A percentile compares a stretch with the other conserved stretches of the same genome.
Conservation (phyloP, 2,329 filamentous ascomycete genomes). For the Sclerotinia minor region DNA sequence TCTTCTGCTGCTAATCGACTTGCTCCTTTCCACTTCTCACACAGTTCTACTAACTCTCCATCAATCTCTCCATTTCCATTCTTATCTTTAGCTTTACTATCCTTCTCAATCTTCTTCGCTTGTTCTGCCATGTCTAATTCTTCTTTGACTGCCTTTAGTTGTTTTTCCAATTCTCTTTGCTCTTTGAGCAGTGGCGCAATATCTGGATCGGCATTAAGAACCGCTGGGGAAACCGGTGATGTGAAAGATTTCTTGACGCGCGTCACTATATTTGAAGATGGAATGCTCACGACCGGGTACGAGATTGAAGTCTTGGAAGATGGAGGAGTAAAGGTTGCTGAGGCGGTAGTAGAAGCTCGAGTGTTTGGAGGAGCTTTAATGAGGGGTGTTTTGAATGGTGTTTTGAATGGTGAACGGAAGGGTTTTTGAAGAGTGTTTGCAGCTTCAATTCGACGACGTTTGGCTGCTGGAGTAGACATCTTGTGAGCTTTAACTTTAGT, state of each 20-base stretch:
- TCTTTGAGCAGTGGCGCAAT: slow-evolving; percentile 39
- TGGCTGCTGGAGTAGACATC: slow-evolving; percentile 55
- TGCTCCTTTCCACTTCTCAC: slow-evolving; percentile 60
- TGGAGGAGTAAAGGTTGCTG: slow-evolving; percentile 20
- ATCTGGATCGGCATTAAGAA: slow-evolving; percentile 40
- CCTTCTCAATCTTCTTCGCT: slow-evolving; percentile 51
- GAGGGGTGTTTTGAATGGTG: slow-evolving; percentile 41
- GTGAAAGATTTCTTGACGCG: slow-evolving; percentile 33
- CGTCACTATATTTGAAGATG: slow-evolving; percentile 19
- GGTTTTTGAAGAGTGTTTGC: slow-evolving; percentile 65
- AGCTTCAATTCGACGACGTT: slow-evolving; percentile 63
- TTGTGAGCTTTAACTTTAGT: slow-evolving; percentile 27
- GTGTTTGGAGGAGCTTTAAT: slow-evolving; percentile 27
- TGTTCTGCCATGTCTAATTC: slow-evolving; percentile 54
- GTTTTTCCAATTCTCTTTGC: slow-evolving; percentile 42
- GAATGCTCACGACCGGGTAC: slow-evolving; percentile 21
- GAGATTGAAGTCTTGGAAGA: slow-evolving; percentile 17
- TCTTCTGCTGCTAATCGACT: slow-evolving; percentile 67
- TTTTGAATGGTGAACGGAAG: slow-evolving; percentile 69
- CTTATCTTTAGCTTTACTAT: slow-evolving; percentile 33
- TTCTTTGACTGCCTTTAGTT: slow-evolving; percentile 38
- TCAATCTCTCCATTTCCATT: slow-evolving; percentile 54
- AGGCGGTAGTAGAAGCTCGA: slow-evolving; percentile 23
- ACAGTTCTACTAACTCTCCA: slow-evolving; percentile 56
- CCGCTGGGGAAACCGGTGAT: slow-evolving; percentile 41